Evolutionary conservation across 306 rosid genomes (phyloP), one percentile per base, ranked within the genome.

Genomic region (Astragalus membranaceus): DNA sequence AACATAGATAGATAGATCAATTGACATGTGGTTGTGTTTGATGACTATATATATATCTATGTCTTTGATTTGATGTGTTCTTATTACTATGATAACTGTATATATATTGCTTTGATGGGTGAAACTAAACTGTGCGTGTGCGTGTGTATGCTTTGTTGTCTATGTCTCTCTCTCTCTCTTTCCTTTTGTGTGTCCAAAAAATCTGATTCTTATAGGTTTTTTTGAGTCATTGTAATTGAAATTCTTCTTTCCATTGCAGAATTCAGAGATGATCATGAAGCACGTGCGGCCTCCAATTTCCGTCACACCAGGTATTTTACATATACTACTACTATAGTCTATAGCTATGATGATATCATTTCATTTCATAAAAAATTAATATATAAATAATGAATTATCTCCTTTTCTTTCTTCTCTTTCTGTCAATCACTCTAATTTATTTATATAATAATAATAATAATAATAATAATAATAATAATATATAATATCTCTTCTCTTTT

Each of bases 241-340:
- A 74, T 78, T 75, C 85, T 83, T 43, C 43, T 73, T 77, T 79
- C 78, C 71, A 58, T 64, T 80, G 85, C 84, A 82, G 88, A 26
- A 26, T 71, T 65, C 75, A 53, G 63, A 55, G 81, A 82, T 50
- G 87, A 82, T 82, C 79, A 89, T 76, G 87, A 79, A 88, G 67
- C 99, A 91, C 96, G 96, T 95, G 99, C 81, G 72, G 69, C 36
- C 81, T 72, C 85, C 52, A 89, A 77, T 88, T 85, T 84, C 84
- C 75, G 29, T 83, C 87, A 79, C 89, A 81, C 80, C 84, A 83
- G 88, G 96, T 88, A n/a, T n/a, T n/a, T n/a, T n/a, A n/a, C n/a
- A n/a, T n/a, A n/a, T n/a, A n/a, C n/a, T n/a, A n/a, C n/a, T n/a
- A n/a, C n/a, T n/a, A n/a, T n/a, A n/a, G n/a, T n/a, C n/a, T n/a